Evolutionary conservation across 805 yeast genomes (phyloP), one percentile per base, ranked within the genome.

Genomic region (Hanseniaspora nectarophila): DNA sequence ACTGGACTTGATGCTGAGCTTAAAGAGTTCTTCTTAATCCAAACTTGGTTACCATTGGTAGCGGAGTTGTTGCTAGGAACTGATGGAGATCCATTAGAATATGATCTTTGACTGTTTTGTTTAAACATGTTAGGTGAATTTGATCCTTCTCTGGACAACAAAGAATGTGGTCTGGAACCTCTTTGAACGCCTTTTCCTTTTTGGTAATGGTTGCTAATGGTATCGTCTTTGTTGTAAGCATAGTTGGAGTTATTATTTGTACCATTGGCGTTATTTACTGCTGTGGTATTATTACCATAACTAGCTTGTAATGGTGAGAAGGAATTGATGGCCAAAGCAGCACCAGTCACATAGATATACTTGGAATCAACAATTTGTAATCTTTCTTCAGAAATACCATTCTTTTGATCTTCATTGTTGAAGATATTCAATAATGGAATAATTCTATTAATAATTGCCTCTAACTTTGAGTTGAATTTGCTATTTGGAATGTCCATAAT

Each of bases 371-470:
- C 38, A 24, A 49, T 42, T 34, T 49, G 43, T 9, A 49, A 20
- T 28, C 13, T 33, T 12, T 42, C 46, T 18, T 43, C 46, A 15
- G n/a, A 9, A 8, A 32, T 16, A 20, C 16, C 20, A 1, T 42
- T 29, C 4, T 13, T 33, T 6, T 34, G 10, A 23, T 15, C 20
- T 21, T 23, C 32, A 13, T 24, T 26, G 28, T 42, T 49, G 28
- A 34, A 49, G 24, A 33, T 29, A 20, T 49, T 49, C 21, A 49
- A 24, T 8, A 49, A 1, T n/a, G 53, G 46, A n/a, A 34, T 18
- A 12, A 49, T 26, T 49, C 46, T 49, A 35, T 49, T 49, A 5
- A 42, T 26, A 26, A 49, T 34, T n/a, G 43, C 39, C 21, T 49
- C 46, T 20, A 49, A 33, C 20, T 49, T 49, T 3, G 35, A 42